Base-by-base conservation (phyloP, 352 stramenopile species). In the Globisporangium rhizosaccharum region DNA sequence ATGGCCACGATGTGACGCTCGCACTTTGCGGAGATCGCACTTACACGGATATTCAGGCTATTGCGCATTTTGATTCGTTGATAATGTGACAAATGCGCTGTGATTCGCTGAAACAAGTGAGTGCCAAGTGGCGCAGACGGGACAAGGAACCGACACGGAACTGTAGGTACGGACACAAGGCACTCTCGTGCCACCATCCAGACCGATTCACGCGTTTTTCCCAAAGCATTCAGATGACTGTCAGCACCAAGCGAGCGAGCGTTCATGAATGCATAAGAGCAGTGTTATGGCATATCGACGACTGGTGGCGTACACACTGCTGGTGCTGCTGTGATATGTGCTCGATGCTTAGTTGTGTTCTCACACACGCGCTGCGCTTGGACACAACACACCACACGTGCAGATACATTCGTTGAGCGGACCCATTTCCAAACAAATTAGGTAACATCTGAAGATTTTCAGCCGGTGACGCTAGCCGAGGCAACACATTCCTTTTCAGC, bases 101-200 rank as follows among this genome's bases (percentile, higher is more conserved):
- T 45, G 52, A 57, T 57, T 57, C 20, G 52, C 52, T 50, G 23
- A 57, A 57, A 57, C n/a, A 4, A 8, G 10, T 25, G 10, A 49
- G 37, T 15, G 14, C 15, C 14, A 30, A 26, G 12, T 17, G 3
- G 14, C n/a, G 14, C 25, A 57, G 14, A 59, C 17, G n/a, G 44
- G 17, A 17, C 14, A 28, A n/a, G 44, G 53, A 59, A 59, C 53
- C 26, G 26, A 18, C 2, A 9, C 41, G 26, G 53, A 59, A 59
- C 53, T 37, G 41, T 45, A 44, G 10, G 53, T 59, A 59, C 46
- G 20, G n/a, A 51, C 42, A 17, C 7, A 10, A 51, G 45, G 39
- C 39, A 45, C 39, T 45, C 39, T n/a, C 17, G 39, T 12, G 39
- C 14, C 39, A 45, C 39, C 11, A 45, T 7, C 39, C 11, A n/a